Base-by-base conservation (phyloP, 78 protist genomes). In the Trichosphaerium sp. region DNA sequence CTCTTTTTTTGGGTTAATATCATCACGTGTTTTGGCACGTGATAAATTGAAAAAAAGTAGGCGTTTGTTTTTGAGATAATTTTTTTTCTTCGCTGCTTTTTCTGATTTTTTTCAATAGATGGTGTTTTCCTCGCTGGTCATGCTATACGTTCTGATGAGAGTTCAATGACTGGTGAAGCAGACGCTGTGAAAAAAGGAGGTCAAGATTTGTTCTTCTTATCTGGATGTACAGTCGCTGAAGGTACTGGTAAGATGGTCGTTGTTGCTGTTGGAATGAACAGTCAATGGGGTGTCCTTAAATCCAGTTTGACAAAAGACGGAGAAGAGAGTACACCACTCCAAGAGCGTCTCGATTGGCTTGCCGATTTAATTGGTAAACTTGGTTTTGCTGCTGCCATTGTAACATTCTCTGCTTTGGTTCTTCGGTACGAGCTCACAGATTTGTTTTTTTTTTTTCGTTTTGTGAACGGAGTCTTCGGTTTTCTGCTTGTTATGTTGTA, bases 311-410 rank as follows among this genome's bases (percentile, higher is more conserved):
- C 56, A 1, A 74, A 76, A 37, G 63, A 72, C 14, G 29, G 64
- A 0, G 74, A 77, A 7, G 91, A 85, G 48, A 79, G 76, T 26
- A 82, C 90, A 1, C 91, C 88, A 29, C 68, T 90, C 54, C 88
- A 87, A 28, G 57, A 43, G 25, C 75, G 80, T 55, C 69, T 90
- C 44, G 87, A 78, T 5, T 31, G 3, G 4, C 49, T 90, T 12
- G 89, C 94, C 8, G 70, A 59, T 32, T 28, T 43, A 2, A 88
- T 91, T 58, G 92, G 92, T 25, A 61, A 76, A 14, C 58, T 71
- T 29, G 95, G 92, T 42, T 21, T 85, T 35, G 64, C 37, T 29
- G 75, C 83, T 0, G 89, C 95, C 6, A 32, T 80, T 4, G 25
- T 69, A 6, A 54, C 81, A 0, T 41, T 82, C n/a, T 26, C 72